Evolutionary conservation across 345 rosid genomes (phyloP).

Genomic region (Salix caprea): DNA sequence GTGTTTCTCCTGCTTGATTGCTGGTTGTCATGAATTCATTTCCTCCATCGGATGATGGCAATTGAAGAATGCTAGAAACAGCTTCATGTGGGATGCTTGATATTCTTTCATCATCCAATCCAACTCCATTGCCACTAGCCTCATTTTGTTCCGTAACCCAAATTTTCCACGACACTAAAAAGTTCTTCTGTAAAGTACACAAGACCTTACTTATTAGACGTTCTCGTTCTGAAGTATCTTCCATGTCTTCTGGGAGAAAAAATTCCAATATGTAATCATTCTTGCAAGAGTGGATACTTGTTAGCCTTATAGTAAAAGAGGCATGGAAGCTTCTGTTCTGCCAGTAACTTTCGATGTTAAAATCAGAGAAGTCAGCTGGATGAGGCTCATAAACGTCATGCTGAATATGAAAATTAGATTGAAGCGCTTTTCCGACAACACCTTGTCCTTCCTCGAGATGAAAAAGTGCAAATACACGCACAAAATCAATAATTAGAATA

Average conservation of each 20-base stretch:
- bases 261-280: background rate
- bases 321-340: accelerated
- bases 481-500: background rate
- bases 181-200: background rate
- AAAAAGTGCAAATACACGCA: background rate
- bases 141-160: too few species aligned
- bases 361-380: background rate
- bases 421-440: background rate
- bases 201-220: background rate
- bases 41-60: too few species aligned
- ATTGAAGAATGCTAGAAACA: too few species aligned
- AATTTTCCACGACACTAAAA: too few species aligned
- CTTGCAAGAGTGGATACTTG: background rate
- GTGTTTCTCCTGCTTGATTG: too few species aligned
- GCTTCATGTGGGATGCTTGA: background rate
- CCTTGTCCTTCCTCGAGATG: background rate
- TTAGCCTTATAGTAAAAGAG: background rate
- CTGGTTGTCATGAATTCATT: too few species aligned
- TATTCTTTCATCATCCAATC: background rate
- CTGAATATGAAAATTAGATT: background rate
- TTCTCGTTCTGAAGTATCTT: background rate
- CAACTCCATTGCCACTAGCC: background rate
- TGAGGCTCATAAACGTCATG: background rate
- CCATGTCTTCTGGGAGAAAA: background rate
- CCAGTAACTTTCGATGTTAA: background rate